These are phyloP conservation scores for Cystofilobasidium bisporidii DNA, from an alignment of 768 basidiomycete species.

Conservation along the genomic window DNA sequence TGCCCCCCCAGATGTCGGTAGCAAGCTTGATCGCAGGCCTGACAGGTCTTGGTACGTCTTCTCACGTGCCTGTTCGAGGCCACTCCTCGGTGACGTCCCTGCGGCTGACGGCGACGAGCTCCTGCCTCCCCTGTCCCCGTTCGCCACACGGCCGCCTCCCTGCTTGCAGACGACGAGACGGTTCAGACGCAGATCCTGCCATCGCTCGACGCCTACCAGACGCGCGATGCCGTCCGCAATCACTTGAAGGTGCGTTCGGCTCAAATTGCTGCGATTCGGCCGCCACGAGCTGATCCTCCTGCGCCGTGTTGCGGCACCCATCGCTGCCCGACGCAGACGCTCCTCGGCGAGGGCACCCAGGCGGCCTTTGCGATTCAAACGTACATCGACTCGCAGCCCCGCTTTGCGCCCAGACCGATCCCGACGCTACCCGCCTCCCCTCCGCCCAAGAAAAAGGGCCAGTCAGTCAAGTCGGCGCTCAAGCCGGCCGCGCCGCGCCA, in stretches of 20 bases:
- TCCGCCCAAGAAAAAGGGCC: neutral
- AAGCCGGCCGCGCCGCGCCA: conserved; percentile 2
- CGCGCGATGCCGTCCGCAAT: neutral
- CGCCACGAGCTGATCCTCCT: neutral
- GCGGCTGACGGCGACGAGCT: no score
- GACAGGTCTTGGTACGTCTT: neutral
- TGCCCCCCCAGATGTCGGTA: neutral
- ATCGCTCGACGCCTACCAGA: conserved; percentile 1
- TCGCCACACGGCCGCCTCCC: neutral
- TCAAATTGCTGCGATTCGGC: neutral
- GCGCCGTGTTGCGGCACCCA: neutral
- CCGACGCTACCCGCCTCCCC: neutral
- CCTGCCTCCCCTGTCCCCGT: neutral
- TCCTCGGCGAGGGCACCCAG: conserved; percentile 5
- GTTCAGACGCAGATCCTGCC: conserved; percentile 12
- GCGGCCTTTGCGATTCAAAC: neutral
- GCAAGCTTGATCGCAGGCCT: neutral
- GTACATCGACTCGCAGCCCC: conserved; percentile 6
- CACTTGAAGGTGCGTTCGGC: conserved; percentile 1
- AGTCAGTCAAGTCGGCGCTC: neutral
- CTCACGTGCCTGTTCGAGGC: neutral
- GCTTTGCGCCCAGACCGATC: neutral
- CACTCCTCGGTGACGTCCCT: neutral
- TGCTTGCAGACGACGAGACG: conserved; percentile 15
- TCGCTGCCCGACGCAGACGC: neutral